phyloP scores from a whole-genome alignment of 257 asterid species.

The Lithospermum erythrorhizon region DNA sequence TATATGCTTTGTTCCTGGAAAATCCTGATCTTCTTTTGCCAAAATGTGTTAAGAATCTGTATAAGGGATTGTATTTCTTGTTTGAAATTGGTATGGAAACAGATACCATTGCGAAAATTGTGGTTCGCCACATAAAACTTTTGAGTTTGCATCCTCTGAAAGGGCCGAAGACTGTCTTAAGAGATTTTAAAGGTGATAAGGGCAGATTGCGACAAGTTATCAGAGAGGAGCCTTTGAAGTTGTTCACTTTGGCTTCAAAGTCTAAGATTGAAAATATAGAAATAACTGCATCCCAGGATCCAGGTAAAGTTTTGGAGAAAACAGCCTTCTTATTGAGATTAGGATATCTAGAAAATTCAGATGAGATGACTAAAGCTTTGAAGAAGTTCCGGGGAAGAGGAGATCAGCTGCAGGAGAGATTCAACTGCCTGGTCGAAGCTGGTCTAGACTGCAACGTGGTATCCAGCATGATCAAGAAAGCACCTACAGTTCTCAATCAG shows the following conservation, averaged over 20 bases:
- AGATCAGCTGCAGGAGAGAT: slow-evolving; percentile 86
- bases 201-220: slow-evolving; percentile 35
- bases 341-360: slow-evolving; percentile 74
- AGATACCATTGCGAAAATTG: slow-evolving; percentile 33
- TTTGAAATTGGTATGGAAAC: slow-evolving; percentile 48
- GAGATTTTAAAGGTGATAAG: slow-evolving; percentile 39
- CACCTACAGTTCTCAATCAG: slow-evolving; percentile 64
- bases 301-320: slow-evolving; percentile 41
- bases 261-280: slow-evolving; percentile 21
- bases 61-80: slow-evolving; percentile 56
- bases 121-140: slow-evolving; percentile 34
- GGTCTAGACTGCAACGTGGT: slow-evolving; percentile 67
- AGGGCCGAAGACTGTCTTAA: slow-evolving; percentile 58
- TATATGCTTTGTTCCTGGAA: slow-evolving; percentile 31
- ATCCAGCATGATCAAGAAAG: slow-evolving; percentile 57
- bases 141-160: slow-evolving; percentile 46
- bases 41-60: slow-evolving; percentile 46
- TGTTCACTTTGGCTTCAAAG: slow-evolving; percentile 52
- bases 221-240: slow-evolving; percentile 37
- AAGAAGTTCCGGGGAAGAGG: slow-evolving; percentile 82
- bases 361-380: slow-evolving; percentile 74
- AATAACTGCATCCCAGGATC: slow-evolving; percentile 32
- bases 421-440: slow-evolving; percentile 61
- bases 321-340: slow-evolving; percentile 48
- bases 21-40: slow-evolving; percentile 47